Conservation (phyloP, 768 basidiomycete genomes). For the Roridomyces roridus region DNA sequence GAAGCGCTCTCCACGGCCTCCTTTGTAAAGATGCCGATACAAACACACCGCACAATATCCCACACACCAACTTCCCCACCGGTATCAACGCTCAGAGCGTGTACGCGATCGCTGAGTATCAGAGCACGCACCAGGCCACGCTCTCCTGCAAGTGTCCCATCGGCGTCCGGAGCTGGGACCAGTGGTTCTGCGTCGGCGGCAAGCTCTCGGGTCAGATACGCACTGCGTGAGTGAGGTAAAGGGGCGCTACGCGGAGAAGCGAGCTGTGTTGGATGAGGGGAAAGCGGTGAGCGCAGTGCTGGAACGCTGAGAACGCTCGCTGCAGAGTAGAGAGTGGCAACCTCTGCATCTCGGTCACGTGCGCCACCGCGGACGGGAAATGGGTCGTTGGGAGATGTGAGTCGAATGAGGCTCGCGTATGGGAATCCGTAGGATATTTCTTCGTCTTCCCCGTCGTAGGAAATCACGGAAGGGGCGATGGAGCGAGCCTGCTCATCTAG, state of each 20-base stretch:
- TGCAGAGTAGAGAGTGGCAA: conserved; percentile 87
- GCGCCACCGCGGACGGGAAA: conserved; percentile 48
- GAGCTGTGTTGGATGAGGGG: conserved; percentile 35
- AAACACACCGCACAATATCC: conserved; percentile 84
- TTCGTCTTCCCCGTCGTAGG: conserved; percentile 30
- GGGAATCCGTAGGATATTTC: conserved; percentile 58
- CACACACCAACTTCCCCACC: conserved; percentile 89
- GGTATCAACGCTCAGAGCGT: conserved; percentile 91
- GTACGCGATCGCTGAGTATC: conserved; percentile 86
- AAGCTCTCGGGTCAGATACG: conserved; percentile 78
- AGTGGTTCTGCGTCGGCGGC: conserved; percentile 77
- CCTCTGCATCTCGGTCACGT: conserved; percentile 71
- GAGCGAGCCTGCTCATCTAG: conserved; percentile 9
- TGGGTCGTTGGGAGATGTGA: conserved; percentile 71
- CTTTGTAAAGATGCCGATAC: conserved; percentile 70
- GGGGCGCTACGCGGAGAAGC: conserved; percentile 31
- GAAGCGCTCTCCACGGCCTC: conserved; percentile 65
- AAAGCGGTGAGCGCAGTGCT: conserved; percentile 34
- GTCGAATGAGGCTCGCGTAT: conserved; percentile 69
- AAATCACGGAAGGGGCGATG: conserved; percentile 25
- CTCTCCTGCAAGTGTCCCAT: conserved; percentile 66
- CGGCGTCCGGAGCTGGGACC: conserved; percentile 61
- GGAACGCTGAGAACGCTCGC: conserved; percentile 80
- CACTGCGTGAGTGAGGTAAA: conserved; percentile 42
- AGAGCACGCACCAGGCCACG: conserved; percentile 83